Conservation (phyloP, 345 rosid species). For the Cardamine resedifolia region DNA sequence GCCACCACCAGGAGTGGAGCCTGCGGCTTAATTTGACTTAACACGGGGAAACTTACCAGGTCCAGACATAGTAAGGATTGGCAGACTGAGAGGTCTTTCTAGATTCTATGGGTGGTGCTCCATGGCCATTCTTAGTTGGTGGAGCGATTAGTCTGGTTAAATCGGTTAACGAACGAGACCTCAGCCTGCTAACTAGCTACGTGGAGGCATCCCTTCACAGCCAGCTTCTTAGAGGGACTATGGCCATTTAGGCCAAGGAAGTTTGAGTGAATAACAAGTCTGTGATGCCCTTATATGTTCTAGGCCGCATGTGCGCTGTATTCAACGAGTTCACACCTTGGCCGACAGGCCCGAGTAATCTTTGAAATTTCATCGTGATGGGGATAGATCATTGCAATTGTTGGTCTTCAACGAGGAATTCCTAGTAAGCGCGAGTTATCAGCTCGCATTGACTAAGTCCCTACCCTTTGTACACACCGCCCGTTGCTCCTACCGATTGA, state of each 20-base stretch:
- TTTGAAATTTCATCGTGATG: no score
- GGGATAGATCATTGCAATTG: background rate
- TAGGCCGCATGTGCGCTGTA: constrained; percentile 31
- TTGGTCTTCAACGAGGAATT: background rate
- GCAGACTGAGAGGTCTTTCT: no score
- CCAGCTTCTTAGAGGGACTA: background rate
- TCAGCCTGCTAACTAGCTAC: no score
- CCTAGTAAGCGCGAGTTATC: background rate
- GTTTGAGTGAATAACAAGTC: background rate
- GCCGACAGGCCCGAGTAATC: no score
- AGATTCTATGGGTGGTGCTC: no score
- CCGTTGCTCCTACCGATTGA: constrained; percentile 9
- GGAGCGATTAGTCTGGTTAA: no score
- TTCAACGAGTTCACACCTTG: constrained; percentile 19
- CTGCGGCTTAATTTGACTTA: no score
- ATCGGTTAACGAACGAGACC: no score
- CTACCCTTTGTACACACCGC: constrained; percentile 14
- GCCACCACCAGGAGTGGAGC: no score
- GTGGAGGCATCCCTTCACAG: background rate
- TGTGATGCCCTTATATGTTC: constrained; percentile 19
- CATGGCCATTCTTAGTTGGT: no score
- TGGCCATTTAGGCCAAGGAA: background rate
- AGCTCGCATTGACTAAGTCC: background rate
- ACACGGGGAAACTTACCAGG: no score
- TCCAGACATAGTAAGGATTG: no score